Evolutionary conservation across 2,329 filamentous ascomycete species (phyloP), one percentile per base, ranked within the genome.

Genomic region (Pezicula radicicola): DNA sequence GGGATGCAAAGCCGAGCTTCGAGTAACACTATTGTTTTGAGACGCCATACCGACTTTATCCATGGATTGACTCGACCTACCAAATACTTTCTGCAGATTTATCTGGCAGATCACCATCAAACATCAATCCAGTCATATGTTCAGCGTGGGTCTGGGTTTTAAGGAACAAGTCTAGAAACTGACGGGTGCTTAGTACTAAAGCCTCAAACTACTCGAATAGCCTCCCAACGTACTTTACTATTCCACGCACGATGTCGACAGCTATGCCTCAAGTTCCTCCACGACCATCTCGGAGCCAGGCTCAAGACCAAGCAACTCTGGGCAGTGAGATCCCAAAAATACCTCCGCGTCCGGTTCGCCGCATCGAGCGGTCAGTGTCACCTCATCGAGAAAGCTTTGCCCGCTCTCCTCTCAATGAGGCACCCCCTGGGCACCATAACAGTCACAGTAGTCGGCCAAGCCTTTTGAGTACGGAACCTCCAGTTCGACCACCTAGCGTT

Each of bases 361-460:
- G 75, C 60, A 66, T 84, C 61, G 85, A 91, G 59, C 88, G 91
- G 69, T 89, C 90, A 28, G 69, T 85, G 56, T 96, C 91, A 50
- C 90, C 90, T 41, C 81, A 83, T 60, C 83, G 86, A 60, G 87
- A 90, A 62, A 85, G 86, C 62, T 96, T 88, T 68, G 89, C 91
- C 35, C 90, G 84, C 47, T 96, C 92, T 48, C 93, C 93, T 8
- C 76, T 97, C 63, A 94, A 93, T 68, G 88, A 91, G 63, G 80
- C 55, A 30, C 70, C 74, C 9, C 81, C 86, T 46, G 66, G 61
- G 57, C 71, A 64, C 57, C 66, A 73, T 57, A 56, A 62, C 27
- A 54, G 55, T 21, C 51, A 55, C 70, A 54, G 49, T 30, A 59
- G 49, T 53, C 58, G 53, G 46, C 58, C 59, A 48, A 72, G 37